Base-by-base conservation (phyloP, 1,284 basidiomycete species). In the Malassezia obtusa region DNA sequence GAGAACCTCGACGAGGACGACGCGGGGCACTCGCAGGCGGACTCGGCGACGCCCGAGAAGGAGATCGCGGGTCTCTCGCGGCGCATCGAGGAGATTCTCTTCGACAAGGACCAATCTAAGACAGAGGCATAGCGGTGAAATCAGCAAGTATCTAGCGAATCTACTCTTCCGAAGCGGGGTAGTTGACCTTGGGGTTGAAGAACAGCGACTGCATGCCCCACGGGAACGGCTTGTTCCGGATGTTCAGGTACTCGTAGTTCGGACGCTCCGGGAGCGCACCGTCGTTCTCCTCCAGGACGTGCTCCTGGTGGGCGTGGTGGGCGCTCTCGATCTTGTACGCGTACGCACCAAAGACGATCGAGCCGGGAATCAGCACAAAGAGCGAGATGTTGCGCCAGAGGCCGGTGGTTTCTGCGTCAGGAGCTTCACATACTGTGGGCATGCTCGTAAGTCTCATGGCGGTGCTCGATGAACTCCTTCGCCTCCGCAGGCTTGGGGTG, bases 51-150 rank as follows among this genome's bases (percentile, higher is more conserved):
- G 32, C 65, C 66, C 3, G 70, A 73, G 55, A 62, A 60, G 32
- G 70, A 73, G 62, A 73, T 73, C 39, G 56, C 63, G 3, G 60
- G 56, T 11, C 49, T 71, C 21, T 68, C 68, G 15, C 57, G 62
- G 37, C 61, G 63, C 45, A 71, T 73, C 49, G 62, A 68, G 46
- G 68, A 71, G 62, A 70, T 71, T 44, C 55, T 73, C 24, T 41
- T 60, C 6, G 65, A 64, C 44, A 48, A 52, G 24, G 57, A 59
- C 21, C 33, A 55, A 28, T 21, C 12, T 9, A 43, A 11, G 11
- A 19, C 22, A 14, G 31, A 49, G n/a, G 43, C 48, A 36, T 53
- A 49, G 47, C 25, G 38, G 38, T 40, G 38, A 4, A 40, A 17
- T n/a, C 38, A 12, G 26, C 26, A 33, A 37, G 21, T 28, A 19